A percentile compares a stretch with the other conserved stretches of the same genome.
Conservation (phyloP, 2,329 filamentous ascomycete genomes). For the Ampelomyces quisqualis region DNA sequence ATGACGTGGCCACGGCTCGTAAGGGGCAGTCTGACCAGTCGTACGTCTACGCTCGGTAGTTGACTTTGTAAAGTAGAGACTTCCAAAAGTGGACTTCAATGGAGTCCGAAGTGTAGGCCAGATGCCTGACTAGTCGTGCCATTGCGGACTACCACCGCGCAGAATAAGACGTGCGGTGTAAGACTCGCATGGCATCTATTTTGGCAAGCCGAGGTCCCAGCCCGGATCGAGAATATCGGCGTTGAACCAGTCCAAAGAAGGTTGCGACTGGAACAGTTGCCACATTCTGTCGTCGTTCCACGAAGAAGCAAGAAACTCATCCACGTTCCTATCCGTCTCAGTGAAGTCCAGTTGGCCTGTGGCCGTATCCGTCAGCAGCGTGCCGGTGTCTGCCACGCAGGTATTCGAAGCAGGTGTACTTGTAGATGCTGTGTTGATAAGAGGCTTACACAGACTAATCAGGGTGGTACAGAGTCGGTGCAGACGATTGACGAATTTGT, state of each 20-base stretch:
- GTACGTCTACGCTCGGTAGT: no score
- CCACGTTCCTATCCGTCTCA: background rate
- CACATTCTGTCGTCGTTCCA: conserved; percentile 41
- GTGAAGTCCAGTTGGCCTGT: background rate
- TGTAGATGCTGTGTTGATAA: conserved; percentile 16
- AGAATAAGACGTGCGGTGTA: no score
- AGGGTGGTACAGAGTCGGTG: conserved; percentile 33
- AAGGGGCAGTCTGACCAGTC: no score
- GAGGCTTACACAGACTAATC: conserved; percentile 33
- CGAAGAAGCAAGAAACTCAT: conserved; percentile 18
- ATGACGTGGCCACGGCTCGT: no score
- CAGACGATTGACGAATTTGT: conserved; percentile 33
- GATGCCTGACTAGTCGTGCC: no score
- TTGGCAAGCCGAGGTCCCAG: conserved; percentile 22
- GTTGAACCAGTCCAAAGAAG: conserved; percentile 40
- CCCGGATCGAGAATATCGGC: conserved; percentile 33
- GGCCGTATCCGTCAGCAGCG: conserved; percentile 1
- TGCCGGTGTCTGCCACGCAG: background rate
- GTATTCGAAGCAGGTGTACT: background rate
- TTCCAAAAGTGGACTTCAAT: no score
- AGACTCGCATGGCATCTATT: conserved; percentile 4
- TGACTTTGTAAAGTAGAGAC: no score
- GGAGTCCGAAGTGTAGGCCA: no score
- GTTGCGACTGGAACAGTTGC: conserved; percentile 38
- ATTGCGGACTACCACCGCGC: no score